Base-by-base conservation (phyloP, 805 yeast species). In the Candida incommunis region DNA sequence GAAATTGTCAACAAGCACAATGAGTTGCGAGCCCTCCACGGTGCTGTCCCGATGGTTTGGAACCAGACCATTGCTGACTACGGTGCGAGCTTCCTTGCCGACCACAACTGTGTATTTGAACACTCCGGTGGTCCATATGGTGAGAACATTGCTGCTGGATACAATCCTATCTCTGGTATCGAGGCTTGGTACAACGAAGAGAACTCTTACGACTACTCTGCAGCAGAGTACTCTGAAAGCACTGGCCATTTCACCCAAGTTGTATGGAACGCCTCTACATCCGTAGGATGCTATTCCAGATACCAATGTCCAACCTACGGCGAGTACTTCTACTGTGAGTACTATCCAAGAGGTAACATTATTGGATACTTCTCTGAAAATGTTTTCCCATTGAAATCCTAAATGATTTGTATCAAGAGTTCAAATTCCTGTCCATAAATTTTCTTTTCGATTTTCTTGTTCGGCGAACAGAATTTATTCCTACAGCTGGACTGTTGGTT, bases 181-280 rank as follows among this genome's bases (percentile, higher is more conserved):
- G 70, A 70, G 23, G 88, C 85, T 3, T 82, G 90, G 90, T 82
- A 81, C 65, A 65, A 70, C 52, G 90, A 82, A 63, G 70, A 80
- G 45, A 48, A 54, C 43, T 42, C 58, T 3, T 80, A 78, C 65
- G 63, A 71, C 57, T 76, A 70, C 63, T 57, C 69, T 23, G 66
- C 65, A 50, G 76, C 78, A 25, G 63, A 61, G 13, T 72, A 45
- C 55, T 54, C 68, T 31, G 63, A 55, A 29, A 51, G 62, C n/a
- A 76, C 86, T 41, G 88, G 88, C 43, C 94, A 84, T 63, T 84
- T 82, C 65, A 81, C 90, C 18, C 90, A 82, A 60, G 67, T 83
- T 43, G 74, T 83, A 26, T 83, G 94, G 94, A 72, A 70, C 54
- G 60, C 64, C 31, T 67, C 83, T 26, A 66, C 75, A 15, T 55